phyloP scores from a whole-genome alignment of 345 rosid genomes.

The Fremontodendron californicum region DNA sequence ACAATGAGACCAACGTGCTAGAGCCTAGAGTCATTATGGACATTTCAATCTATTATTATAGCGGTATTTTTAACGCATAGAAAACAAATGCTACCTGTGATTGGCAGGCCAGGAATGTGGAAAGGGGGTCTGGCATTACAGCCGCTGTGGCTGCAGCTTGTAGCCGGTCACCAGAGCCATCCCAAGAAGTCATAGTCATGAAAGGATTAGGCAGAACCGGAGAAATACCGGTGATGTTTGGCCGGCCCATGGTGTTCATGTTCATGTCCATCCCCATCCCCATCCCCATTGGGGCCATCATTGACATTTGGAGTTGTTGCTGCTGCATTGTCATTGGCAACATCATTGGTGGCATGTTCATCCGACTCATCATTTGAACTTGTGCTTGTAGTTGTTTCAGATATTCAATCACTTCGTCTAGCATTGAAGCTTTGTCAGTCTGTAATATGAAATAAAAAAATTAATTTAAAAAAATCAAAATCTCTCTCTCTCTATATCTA shows the following conservation, averaged over 20 bases:
- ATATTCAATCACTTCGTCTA: constrained; percentile 95
- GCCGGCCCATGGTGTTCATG: constrained; percentile 50
- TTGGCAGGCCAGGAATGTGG: constrained; percentile 64
- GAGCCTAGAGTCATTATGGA: too few species aligned
- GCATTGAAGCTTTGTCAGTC: constrained; percentile 98
- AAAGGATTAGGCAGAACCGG: constrained; percentile 49
- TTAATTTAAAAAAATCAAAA: too few species aligned
- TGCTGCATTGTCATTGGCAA: constrained; percentile 78
- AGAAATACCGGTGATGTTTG: constrained; percentile 34
- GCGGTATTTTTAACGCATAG: background rate
- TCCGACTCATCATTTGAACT: constrained; percentile 73
- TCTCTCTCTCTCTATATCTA: too few species aligned
- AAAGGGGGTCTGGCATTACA: constrained; percentile 46
- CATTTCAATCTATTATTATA: background rate
- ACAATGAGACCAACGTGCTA: too few species aligned
- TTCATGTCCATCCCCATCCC: constrained; percentile 59
- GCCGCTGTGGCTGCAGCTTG: constrained; percentile 30
- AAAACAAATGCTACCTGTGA: constrained; percentile 41
- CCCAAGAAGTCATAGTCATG: constrained; percentile 66
- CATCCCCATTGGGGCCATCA: constrained; percentile 52
- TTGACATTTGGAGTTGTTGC: constrained; percentile 69
- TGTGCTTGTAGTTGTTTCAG: constrained; percentile 88
- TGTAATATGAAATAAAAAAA: constrained; percentile 50
- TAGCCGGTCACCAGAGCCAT: constrained; percentile 34
- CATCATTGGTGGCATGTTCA: constrained; percentile 74